A percentile compares a stretch with the other conserved stretches of the same genome.
phyloP scores from a whole-genome alignment of 441 rosid species.

The Erodium trifolium region DNA sequence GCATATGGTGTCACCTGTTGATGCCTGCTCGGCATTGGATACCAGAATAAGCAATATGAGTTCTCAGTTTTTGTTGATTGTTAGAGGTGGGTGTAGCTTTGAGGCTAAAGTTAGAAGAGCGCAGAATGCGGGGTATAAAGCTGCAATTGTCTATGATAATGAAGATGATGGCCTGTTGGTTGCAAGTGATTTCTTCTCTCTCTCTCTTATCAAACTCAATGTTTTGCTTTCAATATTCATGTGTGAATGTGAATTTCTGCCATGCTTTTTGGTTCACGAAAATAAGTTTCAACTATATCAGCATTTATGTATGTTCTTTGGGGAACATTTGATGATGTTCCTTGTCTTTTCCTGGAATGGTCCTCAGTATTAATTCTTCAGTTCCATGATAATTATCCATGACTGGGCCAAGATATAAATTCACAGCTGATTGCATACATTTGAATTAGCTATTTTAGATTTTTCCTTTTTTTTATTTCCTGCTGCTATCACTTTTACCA shows the following conservation, averaged over 20 bases:
- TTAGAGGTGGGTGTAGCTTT: constrained; percentile 80
- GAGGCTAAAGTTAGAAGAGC: constrained; percentile 73
- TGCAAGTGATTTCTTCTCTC: constrained; percentile 48
- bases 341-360: no score
- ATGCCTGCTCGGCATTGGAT: constrained; percentile 62
- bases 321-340: no score
- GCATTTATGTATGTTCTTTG: no score
- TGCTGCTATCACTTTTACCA: no score
- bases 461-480: no score
- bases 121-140: constrained; percentile 69
- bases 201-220: constrained; percentile 7
- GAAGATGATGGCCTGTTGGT: constrained; percentile 53
- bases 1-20: constrained; percentile 56
- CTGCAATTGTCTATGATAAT: constrained; percentile 66
- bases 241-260: not conserved
- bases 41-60: constrained; percentile 28
- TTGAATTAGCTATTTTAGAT: no score
- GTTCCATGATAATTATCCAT: no score
- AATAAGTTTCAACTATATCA: no score
- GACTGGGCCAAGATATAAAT: no score
- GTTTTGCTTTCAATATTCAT: not conserved
- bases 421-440: no score
- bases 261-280: no score
- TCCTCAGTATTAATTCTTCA: no score
- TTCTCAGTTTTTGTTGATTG: constrained; percentile 50